Evolutionary conservation across 345 rosid species (phyloP), one percentile per base, ranked within the genome.

Genomic region (Boechera stricta): DNA sequence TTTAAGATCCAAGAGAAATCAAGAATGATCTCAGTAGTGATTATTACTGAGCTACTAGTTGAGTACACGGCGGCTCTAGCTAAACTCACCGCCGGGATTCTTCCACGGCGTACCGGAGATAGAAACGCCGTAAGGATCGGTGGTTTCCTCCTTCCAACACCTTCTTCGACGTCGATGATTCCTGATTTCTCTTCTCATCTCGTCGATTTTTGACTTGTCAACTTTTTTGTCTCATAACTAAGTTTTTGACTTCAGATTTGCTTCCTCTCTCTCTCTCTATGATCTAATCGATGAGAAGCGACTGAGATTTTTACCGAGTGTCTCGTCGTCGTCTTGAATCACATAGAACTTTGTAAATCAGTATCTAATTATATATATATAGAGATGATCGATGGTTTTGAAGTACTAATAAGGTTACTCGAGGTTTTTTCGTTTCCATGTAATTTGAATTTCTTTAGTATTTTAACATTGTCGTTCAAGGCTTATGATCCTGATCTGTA

Each of bases 1-100:
- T 21, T 21, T 21, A 21, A 21, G 24, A 21, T 21, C 24, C 24
- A 5, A 60, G 10, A 48, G 24, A 24, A 38, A 26, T 45, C 54
- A 6, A 35, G 1, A 53, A 89, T 88, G 91, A 88, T 90, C 8
- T 78, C 78, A 35, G 81, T 84, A 66, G 79, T 85, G 52, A 68
- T 68, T 28, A 66, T 84, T 71, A 88, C 88, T 73, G 88, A 83
- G 85, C 79, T 88, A 24, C 49, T 90, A 71, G 81, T 74, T 54
- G 90, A 80, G 41, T 90, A 84, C 85, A 78, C 85, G 75, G 55
- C 57, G 77, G 88, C 84, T 41, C 69, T 90, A 75, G 81, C 89
- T 3, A 84, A 79, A 73, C 56, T 83, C 64, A 72, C 86, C 24
- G 81, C 82, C 72, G 80, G 64, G 15, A 71, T 84, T 56, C 36